Evolutionary conservation across 805 yeast species (phyloP), one percentile per base, ranked within the genome.

Genomic region (Nakazawaea pomicola): DNA sequence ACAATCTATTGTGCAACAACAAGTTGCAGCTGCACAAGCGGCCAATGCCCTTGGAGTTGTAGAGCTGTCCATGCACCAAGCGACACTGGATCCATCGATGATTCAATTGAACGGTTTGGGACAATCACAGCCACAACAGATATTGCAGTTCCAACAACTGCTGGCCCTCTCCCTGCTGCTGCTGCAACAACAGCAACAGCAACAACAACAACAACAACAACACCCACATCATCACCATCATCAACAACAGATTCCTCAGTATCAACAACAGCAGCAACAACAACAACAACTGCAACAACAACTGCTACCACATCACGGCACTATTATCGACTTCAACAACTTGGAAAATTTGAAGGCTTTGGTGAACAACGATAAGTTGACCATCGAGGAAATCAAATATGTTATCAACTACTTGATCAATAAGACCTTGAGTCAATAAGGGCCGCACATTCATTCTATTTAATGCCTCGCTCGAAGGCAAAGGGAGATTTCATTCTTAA

Each of bases 331-430:
- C 14, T 41, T 41, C 30, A 41, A 32, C 27, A 33, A 41, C 21
- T 32, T 41, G 19, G 44, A 41, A 8, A 31, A 36, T 25, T 23
- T 41, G 8, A 41, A 33, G 19, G 33, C 11, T 18, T 36, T 41
- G 31, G 41, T 41, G 15, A 41, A 41, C 16, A 36, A 31, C 19
- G 44, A 41, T 25, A 36, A 36, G 21, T 33, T 41, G 29, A 41
- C 44, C 8, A 41, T 41, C 15, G 40, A 41, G 20, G 44, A 41
- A 18, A 41, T 41, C 25, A 41, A 41, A 20, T 41, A 41, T 27
- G 37, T 41, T 11, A 15, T 41, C 29, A 41, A 41, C 21, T 36
- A 36, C 19, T 33, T 41, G 19, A 36, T 36, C 17, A 36, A 36
- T 19, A 36, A 36, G n/a, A n/a, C n/a, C n/a, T n/a, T n/a, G n/a